Conservation (phyloP, 306 rosid genomes). For the Hylodesmum podocarpum region DNA sequence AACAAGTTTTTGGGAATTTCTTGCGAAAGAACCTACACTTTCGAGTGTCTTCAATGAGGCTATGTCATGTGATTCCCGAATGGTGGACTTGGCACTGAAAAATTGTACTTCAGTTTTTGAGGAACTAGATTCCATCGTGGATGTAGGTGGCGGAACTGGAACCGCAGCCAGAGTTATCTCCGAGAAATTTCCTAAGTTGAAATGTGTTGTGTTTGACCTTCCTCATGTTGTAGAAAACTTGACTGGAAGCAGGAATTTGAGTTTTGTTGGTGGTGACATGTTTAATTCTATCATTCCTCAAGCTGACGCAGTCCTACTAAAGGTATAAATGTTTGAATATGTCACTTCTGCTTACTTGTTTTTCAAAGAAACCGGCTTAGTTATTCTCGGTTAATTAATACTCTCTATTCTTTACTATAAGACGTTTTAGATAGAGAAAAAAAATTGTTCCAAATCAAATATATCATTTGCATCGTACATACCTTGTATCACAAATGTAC, state of each 20-base stretch:
- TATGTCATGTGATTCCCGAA: constrained; percentile 44
- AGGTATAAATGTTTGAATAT: constrained; percentile 17
- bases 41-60: constrained; percentile 24
- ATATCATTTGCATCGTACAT: too few relatives aligned
- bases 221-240: constrained; percentile 11
- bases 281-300: constrained; percentile 14
- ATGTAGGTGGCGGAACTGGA: background rate
- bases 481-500: too few relatives aligned
- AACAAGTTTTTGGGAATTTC: constrained; percentile 20
- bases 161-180: background rate
- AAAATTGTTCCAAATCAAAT: too few relatives aligned
- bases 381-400: too few relatives aligned
- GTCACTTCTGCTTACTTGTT: background rate
- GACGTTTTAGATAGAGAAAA: too few relatives aligned
- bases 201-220: constrained; percentile 20
- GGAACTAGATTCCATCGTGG: background rate
- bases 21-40: background rate
- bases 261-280: constrained; percentile 28
- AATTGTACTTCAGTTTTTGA: constrained; percentile 34
- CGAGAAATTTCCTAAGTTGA: background rate
- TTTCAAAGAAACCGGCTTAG: too few relatives aligned
- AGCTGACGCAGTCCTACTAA: constrained; percentile 25
- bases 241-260: background rate
- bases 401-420: too few relatives aligned
- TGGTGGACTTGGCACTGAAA: constrained; percentile 36